A percentile compares a stretch with the other conserved stretches of the same genome.
These are phyloP conservation scores for Candida patagonica DNA, from an alignment of 805 yeast genomes.

Conservation along the genomic window DNA sequence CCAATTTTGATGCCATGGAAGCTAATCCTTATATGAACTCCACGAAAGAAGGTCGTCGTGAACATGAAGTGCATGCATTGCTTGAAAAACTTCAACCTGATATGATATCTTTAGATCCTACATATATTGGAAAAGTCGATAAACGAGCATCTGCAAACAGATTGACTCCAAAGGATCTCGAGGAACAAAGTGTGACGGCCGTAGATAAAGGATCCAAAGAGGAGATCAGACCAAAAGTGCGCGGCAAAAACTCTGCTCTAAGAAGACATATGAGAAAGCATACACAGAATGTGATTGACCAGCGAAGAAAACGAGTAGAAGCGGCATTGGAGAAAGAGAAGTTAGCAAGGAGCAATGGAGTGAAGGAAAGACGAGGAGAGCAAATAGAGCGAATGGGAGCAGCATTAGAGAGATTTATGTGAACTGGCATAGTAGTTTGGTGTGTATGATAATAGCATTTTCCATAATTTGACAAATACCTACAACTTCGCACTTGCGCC, in stretches of 20 bases:
- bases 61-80: slow-evolving; percentile 76
- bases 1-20: slow-evolving; percentile 91
- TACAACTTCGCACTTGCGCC: too few species aligned
- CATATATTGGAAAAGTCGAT: slow-evolving; percentile 75
- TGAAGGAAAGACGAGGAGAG: not conserved
- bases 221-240: slow-evolving; percentile 56
- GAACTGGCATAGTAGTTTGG: not conserved
- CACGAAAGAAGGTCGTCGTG: slow-evolving; percentile 86
- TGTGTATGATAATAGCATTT: not conserved
- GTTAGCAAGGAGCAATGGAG: slow-evolving; percentile 36
- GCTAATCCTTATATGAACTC: slow-evolving; percentile 89
- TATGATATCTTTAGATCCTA: slow-evolving; percentile 86
- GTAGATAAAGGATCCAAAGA: slow-evolving; percentile 43
- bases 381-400: slow-evolving; percentile 33
- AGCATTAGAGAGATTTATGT: slow-evolving; percentile 18
- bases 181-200: slow-evolving; percentile 34
- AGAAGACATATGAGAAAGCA: slow-evolving; percentile 76
- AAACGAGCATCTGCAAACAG: slow-evolving; percentile 55
- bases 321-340: slow-evolving; percentile 68
- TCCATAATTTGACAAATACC: too few species aligned
- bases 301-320: slow-evolving; percentile 70
- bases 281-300: slow-evolving; percentile 76
- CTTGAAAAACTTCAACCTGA: slow-evolving; percentile 87
- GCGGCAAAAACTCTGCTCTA: slow-evolving; percentile 74
- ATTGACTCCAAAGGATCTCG: slow-evolving; percentile 41